Evolutionary conservation across 805 yeast species (phyloP), one percentile per base, ranked within the genome.

Genomic region (Starmerella vitae): DNA sequence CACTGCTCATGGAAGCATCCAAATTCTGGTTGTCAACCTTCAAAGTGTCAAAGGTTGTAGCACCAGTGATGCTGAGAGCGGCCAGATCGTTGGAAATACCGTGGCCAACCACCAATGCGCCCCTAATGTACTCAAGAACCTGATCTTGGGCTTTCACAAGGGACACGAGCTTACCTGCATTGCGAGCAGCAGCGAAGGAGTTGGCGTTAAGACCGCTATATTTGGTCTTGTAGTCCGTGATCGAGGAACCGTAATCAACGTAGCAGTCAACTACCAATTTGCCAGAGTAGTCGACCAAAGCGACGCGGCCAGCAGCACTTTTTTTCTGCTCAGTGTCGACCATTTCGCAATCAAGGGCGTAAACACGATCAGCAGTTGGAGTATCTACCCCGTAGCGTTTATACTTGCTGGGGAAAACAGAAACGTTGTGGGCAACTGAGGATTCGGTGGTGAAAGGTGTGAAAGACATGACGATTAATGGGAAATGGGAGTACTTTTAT

Each of bases 341-440:
- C 64, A 86, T 85, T 52, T 86, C 97, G 63, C 96, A 85, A 59
- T 86, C 97, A 44, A 86, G 72, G 1, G 94, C 83, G 2, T 85
- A 26, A 10, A 10, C 14, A n/a, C n/a, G n/a, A n/a, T n/a, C n/a
- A n/a, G n/a, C n/a, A n/a, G n/a, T n/a, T n/a, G n/a, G n/a, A n/a
- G n/a, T n/a, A n/a, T n/a, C n/a, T n/a, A n/a, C n/a, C n/a, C n/a
- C n/a, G n/a, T n/a, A n/a, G n/a, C n/a, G n/a, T n/a, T n/a, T n/a
- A n/a, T n/a, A n/a, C n/a, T n/a, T n/a, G n/a, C n/a, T n/a, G n/a
- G n/a, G n/a, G n/a, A n/a, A n/a, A n/a, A n/a, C n/a, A n/a, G n/a
- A n/a, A n/a, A n/a, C n/a, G n/a, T n/a, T n/a, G n/a, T n/a, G n/a
- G n/a, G n/a, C n/a, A n/a, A n/a, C n/a, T n/a, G n/a, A n/a, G n/a